Percentiles rank a stretch among this genome's conserved stretches.
These are phyloP conservation scores for Diaporthe amygdali DNA, from an alignment of 2,329 filamentous ascomycete species.

Conservation along the genomic window DNA sequence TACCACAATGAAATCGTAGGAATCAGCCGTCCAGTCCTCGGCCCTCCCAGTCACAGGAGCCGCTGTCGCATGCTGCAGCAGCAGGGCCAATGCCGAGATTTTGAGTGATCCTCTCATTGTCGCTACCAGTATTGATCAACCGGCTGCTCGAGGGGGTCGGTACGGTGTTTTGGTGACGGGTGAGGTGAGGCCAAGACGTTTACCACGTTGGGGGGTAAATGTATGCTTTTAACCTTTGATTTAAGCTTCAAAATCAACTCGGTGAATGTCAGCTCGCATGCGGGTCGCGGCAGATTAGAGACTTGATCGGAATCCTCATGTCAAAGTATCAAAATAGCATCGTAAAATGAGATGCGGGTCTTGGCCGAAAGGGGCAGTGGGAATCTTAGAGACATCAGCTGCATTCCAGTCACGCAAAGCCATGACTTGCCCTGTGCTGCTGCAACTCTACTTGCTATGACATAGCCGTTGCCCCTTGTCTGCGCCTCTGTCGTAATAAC, in stretches of 20 bases:
- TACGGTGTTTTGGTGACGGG: neutral
- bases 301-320: neutral
- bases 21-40: slow-evolving; percentile 19
- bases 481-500: slow-evolving; percentile 8
- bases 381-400: neutral
- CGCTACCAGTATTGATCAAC: neutral
- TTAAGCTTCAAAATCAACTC: neutral
- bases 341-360: slow-evolving; percentile 11
- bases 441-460: neutral
- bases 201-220: neutral
- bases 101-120: neutral
- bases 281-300: neutral
- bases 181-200: neutral
- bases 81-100: slow-evolving; percentile 2
- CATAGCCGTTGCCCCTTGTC: neutral
- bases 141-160: neutral
- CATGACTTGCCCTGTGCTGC: neutral
- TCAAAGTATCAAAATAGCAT: slow-evolving; percentile 3
- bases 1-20: slow-evolving; percentile 67
- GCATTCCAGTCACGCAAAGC: neutral
- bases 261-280: neutral
- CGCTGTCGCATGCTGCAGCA: neutral
- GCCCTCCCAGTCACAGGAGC: neutral
- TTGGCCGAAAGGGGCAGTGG: slow-evolving; percentile 1
- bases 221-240: neutral